These are phyloP conservation scores for Aureobasidium sp. DNA, from an alignment of 2,329 filamentous ascomycete species.

Conservation along the genomic window DNA sequence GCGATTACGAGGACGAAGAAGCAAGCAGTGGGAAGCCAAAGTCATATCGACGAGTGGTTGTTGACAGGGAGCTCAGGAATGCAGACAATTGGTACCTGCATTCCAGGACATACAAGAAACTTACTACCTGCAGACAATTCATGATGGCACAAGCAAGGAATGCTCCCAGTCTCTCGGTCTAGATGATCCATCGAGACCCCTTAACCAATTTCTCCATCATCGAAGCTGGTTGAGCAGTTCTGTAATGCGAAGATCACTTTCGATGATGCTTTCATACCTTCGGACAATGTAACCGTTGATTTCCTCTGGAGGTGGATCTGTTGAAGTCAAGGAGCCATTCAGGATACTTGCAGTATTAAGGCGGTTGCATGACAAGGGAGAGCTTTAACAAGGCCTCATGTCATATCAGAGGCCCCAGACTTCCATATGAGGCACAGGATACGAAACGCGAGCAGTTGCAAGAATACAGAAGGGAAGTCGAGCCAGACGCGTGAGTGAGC, in stretches of 20 bases:
- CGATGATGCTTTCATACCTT: too few species aligned
- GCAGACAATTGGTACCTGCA: background rate
- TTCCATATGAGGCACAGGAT: background rate
- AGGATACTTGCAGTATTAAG: too few species aligned
- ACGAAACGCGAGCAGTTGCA: background rate
- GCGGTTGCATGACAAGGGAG: too few species aligned
- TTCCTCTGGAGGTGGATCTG: too few species aligned
- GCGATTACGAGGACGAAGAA: background rate
- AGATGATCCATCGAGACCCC: background rate
- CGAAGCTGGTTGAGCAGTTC: too few species aligned
- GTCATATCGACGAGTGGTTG: background rate
- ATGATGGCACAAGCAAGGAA: background rate
- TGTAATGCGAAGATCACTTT: too few species aligned
- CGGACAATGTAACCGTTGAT: too few species aligned
- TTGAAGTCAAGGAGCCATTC: too few species aligned
- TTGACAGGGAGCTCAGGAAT: conserved; percentile 10
- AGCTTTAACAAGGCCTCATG: too few species aligned
- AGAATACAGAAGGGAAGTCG: background rate
- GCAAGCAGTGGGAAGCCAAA: background rate
- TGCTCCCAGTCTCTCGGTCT: background rate
- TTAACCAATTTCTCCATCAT: background rate
- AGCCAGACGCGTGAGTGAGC: background rate
- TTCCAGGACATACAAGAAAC: background rate
- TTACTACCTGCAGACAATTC: background rate
- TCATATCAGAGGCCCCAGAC: too few species aligned